Evolutionary conservation across 768 basidiomycete genomes (phyloP), one percentile per base, ranked within the genome.

Genomic region (Amanita pallidorosea): DNA sequence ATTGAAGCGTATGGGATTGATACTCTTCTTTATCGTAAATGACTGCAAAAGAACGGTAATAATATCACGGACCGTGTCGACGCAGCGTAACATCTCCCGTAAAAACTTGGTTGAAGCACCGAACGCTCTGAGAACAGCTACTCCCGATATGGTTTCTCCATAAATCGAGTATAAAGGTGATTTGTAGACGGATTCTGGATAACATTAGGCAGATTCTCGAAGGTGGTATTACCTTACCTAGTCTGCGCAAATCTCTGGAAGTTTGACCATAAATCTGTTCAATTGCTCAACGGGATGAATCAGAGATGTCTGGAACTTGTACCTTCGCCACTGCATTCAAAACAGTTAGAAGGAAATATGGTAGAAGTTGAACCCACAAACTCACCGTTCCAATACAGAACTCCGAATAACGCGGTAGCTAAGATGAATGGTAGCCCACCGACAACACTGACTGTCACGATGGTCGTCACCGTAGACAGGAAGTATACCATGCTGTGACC

Each of bases 61-160:
- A 2, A 31, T 15, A 54, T 54, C 9, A 66, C 81, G 55, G 54
- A 88, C 85, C 33, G 86, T 88, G 60, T 91, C 88, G 18, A 86
- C 84, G 54, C 80, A 86, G 47, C 80, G 76, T 9, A 88, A 69
- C 87, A 91, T 89, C 56, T 90, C 88, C 47, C 88, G 71, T 55
- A 91, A 64, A 64, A 90, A 88, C 61, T 90, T 89, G 35, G 88
- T 86, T 29, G 85, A 82, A 9, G 88, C 89, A 12, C 92, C 92
- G 61, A 92, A 96, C 0, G 91, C 84, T 40, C 92, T 83, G 27
- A 92, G 64, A 44, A 73, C 65, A 0, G 70, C 65, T 18, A 71
- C 67, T 15, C 71, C 71, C 20, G 71, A 64, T 33, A 73, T 71
- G 1, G 70, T 70, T 56, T 73, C 71, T 7, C 71, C 71, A 47